phyloP scores from a whole-genome alignment of 371 early-diverging fungal species.

The Mucor mucedo region DNA sequence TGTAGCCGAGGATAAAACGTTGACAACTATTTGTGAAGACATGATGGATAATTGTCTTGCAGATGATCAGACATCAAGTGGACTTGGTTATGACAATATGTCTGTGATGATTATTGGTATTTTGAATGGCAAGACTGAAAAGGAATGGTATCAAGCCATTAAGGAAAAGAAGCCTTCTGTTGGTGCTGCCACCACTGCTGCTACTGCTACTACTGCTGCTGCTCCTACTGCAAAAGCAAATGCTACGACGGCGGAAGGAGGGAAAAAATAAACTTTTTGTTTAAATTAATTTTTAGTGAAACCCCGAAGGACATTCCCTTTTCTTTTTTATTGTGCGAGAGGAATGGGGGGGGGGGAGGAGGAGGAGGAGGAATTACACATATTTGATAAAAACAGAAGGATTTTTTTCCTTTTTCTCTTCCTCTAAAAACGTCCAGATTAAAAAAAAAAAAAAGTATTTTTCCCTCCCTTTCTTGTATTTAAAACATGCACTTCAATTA shows the following conservation, averaged over 20 bases:
- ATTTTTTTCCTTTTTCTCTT: too few relatives aligned
- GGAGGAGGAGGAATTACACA: too few relatives aligned
- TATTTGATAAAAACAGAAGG: too few relatives aligned
- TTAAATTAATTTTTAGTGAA: conserved; percentile 1
- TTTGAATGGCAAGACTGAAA: conserved; percentile 75
- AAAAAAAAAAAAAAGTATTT: too few relatives aligned
- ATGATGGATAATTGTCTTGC: conserved; percentile 94
- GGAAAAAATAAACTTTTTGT: background rate
- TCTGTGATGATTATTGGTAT: conserved; percentile 92
- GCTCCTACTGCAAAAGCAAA: background rate
- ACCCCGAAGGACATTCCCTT: background rate
- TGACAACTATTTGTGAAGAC: conserved; percentile 79
- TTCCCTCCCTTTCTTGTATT: too few relatives aligned
- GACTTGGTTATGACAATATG: conserved; percentile 99
- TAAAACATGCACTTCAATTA: too few relatives aligned
- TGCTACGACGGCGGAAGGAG: too few relatives aligned
- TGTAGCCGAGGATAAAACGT: conserved; percentile 61
- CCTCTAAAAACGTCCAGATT: too few relatives aligned
- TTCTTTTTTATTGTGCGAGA: background rate
- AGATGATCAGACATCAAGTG: conserved; percentile 79
- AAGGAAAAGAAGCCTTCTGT: conserved; percentile 3
- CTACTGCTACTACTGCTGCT: too few relatives aligned
- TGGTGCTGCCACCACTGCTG: too few relatives aligned
- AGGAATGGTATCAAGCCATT: conserved; percentile 71
- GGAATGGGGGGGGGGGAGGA: background rate